phyloP scores from a whole-genome alignment of 805 yeast genomes.

The Saturnispora serradocipensis region DNA sequence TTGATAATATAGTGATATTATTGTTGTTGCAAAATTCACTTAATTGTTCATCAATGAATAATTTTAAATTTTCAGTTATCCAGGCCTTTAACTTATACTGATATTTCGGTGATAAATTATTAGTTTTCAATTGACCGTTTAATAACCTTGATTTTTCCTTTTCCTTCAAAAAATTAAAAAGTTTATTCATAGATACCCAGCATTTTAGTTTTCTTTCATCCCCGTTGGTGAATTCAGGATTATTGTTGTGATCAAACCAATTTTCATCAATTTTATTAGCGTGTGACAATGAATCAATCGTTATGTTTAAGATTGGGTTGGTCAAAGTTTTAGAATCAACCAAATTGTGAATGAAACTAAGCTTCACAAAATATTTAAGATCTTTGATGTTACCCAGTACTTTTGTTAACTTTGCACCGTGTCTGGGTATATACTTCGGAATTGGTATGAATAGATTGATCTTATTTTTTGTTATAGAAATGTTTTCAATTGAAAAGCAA shows the following conservation, averaged over 20 bases:
- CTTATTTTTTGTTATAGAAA: slow-evolving; percentile 11
- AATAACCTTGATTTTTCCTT: slow-evolving; percentile 16
- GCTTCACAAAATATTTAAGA: slow-evolving; percentile 11
- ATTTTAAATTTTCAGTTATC: slow-evolving; percentile 19
- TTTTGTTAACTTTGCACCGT: slow-evolving; percentile 9
- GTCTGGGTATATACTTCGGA: slow-evolving; percentile 15
- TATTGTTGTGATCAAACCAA: slow-evolving; percentile 9
- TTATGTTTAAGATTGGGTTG: slow-evolving; percentile 11
- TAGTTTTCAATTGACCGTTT: slow-evolving; percentile 15
- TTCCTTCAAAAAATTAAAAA: slow-evolving; percentile 18
- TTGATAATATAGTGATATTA: slow-evolving; percentile 20
- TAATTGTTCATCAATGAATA: slow-evolving; percentile 27
- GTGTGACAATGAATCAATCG: slow-evolving; percentile 12
- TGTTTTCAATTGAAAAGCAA: slow-evolving; percentile 18
- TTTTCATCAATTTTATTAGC: slow-evolving; percentile 9
- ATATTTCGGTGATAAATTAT: not conserved
- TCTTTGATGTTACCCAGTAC: slow-evolving; percentile 5
- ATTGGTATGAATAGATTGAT: slow-evolving; percentile 22
- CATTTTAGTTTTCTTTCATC: slow-evolving; percentile 9
- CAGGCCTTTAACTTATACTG: slow-evolving; percentile 8
- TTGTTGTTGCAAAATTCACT: slow-evolving; percentile 21
- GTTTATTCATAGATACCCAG: slow-evolving; percentile 15
- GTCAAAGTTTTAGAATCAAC: slow-evolving; percentile 10
- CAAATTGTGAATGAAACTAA: slow-evolving; percentile 14
- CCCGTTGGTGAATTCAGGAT: slow-evolving; percentile 5